Base-by-base conservation (phyloP, 1,139 yeast genomes). In the Kodamaea fungicola region DNA sequence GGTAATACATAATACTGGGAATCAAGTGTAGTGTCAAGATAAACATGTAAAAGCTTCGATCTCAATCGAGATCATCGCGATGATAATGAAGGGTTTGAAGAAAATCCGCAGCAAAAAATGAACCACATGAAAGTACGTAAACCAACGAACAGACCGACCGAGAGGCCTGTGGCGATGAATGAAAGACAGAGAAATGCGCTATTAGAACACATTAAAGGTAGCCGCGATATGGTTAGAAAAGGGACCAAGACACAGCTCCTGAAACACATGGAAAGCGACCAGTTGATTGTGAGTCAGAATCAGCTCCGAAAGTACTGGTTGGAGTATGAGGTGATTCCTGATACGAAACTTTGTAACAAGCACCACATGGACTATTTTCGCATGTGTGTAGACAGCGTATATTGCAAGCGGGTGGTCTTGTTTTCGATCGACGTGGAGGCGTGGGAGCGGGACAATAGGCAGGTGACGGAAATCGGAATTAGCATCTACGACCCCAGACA, bases 361-460 rank as follows among this genome's bases (percentile, higher is more conserved):
- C 7, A 32, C 26, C 49, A 55, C 12, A 28, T 52, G 9, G 36
- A 36, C 2, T 37, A 40, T n/a, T 52, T 70, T 30, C 46, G 47
- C 33, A 28, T 44, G 2, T 45, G 55, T 29, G 59, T 71, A 55
- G 46, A 52, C 9, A 40, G 49, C 26, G 61, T 67, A 1, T 61
- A 61, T 36, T 49, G 57, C 8, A 49, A 64, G n/a, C 50, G 59
- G 22, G 55, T 64, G 25, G 64, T 67, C 0, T 60, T 80, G 12
- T 61, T 81, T 33, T 71, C 80, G 13, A 57, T 84, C 13, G 92
- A 84, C 54, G 65, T 82, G 8, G 92, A 84, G 54, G 83, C 84
- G 4, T 80, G 67, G 64, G 94, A 84, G 49, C 49, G 58, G 12
- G 57, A 71, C 42, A 62, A 59, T 7, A 49, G 60, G 12, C 44